Base-by-base conservation (phyloP, 1,284 basidiomycete genomes). In the Neolentinus lepideus region DNA sequence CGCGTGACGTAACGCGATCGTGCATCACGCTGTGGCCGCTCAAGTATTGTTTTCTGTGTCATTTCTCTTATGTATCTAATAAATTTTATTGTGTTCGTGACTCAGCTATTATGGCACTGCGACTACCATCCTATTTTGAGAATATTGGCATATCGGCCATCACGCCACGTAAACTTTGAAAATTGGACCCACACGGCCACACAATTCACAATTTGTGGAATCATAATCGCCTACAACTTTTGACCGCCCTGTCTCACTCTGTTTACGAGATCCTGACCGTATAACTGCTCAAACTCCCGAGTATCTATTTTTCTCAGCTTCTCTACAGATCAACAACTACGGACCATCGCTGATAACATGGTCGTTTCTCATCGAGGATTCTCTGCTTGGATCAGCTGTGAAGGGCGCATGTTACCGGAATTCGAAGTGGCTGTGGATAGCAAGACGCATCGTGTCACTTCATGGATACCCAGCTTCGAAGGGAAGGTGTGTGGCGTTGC, bases 321-420 rank as follows among this genome's bases (percentile, higher is more conserved):
- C 12, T 50, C 21, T n/a, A 50, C 47, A 21, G n/a, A 6, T 12
- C 47, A 25, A n/a, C 21, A 50, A 9, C 24, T n/a, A 6, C 38
- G 19, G 4, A 16, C 47, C 16, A 8, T n/a, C 24, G 6, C 25
- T 50, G 19, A 50, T 16, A 25, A 22, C 22, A 50, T 50, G 47
- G 22, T 22, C 16, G 47, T 83, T 55, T 75, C 72, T 1, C 75
- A 80, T 66, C 75, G 76, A 19, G 79, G 76, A 8, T 87, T 85
- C 67, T 81, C 80, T 21, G 84, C 85, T 21, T 88, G 84, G 79
- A 80, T 88, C 53, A 69, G 73, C 31, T 77, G 73, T 43, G 75
- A 80, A 35, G 77, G 74, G 2, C 60, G 70, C 53, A 63, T 68
- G 19, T 61, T 86, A 9, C 74, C 69, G 6, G 83, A 85, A 65